Base-by-base conservation (phyloP, 352 stramenopile species). In the Pythium sp. region DNA sequence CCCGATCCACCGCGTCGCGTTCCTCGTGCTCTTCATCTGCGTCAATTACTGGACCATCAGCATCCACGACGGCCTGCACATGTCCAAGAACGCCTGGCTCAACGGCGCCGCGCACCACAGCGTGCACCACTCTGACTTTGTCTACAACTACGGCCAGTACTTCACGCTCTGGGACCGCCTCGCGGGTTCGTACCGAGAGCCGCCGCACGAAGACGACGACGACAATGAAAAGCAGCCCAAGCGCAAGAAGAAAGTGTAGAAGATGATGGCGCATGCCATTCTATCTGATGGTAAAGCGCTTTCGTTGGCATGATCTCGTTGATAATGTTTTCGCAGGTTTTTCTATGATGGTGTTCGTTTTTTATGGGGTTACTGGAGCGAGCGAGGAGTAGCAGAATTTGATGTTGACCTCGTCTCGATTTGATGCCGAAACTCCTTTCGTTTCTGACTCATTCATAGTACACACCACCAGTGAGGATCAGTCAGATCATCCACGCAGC, bases 1-100 rank as follows among this genome's bases (percentile, higher is more conserved):
- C 65, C 85, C 85, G 15, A 76, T 91, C 32, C 80, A 93, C 68
- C 78, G 81, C 58, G 72, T 69, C 3, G 53, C 84, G 11, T 90
- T 88, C 74, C 76, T 93, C 38, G 75, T 69, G 51, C 68, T 88
- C 20, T 93, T 91, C 65, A 32, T 80, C 18, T 59, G 78, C 1
- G 81, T 91, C 61, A 93, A 93, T 70, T 87, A 85, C 60, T 93
- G 85, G 85, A 91, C 85, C 18, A 89, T 93, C 69, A 89, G 79
- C 67, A 93, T 93, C 72, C 85, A 93, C 70, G 81, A 89, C 64
- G 85, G 80, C 0, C 67, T 79, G 55, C 75, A 87, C 68, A 46
- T 92, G 55, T 69, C 80, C 36, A 74, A 83, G 59, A 89, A 87
- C 70, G 70, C 78, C 65, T 82, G 77, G 70, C 64, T 93, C 59